These are phyloP conservation scores for Mortierella sp. DNA, from an alignment of 371 early-diverging fungal species.

Conservation along the genomic window DNA sequence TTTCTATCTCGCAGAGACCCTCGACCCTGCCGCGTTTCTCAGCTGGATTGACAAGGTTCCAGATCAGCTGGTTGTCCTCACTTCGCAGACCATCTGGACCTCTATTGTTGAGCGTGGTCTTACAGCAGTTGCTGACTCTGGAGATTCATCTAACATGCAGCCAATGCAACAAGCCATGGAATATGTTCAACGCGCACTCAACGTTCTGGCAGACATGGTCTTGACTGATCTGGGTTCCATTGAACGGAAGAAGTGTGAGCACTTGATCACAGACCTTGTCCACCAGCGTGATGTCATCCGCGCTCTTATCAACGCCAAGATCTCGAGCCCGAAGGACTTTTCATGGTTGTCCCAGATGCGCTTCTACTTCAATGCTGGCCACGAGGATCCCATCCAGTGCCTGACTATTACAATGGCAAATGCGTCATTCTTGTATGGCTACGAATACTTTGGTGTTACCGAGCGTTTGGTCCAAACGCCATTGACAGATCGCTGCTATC, in stretches of 20 bases:
- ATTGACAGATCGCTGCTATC: conserved; percentile 96
- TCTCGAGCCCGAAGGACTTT: conserved; percentile 81
- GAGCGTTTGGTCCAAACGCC: conserved; percentile 98
- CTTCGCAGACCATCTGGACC: conserved; percentile 94
- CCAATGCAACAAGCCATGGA: conserved; percentile 69
- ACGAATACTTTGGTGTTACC: conserved; percentile 96
- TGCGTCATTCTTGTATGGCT: conserved; percentile 94
- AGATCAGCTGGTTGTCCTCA: conserved; percentile 92
- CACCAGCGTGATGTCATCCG: conserved; percentile 97
- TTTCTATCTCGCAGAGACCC: conserved; percentile 73
- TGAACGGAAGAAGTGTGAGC: conserved; percentile 95
- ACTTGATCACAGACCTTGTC: conserved; percentile 97
- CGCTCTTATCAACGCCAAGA: conserved; percentile 66
- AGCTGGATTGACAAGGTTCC: conserved; percentile 93
- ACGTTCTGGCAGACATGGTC: conserved; percentile 92
- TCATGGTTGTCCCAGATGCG: conserved; percentile 98
- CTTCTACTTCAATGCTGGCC: conserved; percentile 82
- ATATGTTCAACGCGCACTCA: conserved; percentile 80
- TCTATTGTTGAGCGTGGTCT: conserved; percentile 84
- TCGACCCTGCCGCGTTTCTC: conserved; percentile 71
- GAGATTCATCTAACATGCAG: conserved; percentile 30
- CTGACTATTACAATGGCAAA: conserved; percentile 93
- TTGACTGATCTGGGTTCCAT: conserved; percentile 85
- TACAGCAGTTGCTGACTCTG: conserved; percentile 56
- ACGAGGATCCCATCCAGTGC: conserved; percentile 76